These are phyloP conservation scores for Eimeria sp. DNA, from an alignment of 169 alveolate genomes.

Conservation along the genomic window DNA sequence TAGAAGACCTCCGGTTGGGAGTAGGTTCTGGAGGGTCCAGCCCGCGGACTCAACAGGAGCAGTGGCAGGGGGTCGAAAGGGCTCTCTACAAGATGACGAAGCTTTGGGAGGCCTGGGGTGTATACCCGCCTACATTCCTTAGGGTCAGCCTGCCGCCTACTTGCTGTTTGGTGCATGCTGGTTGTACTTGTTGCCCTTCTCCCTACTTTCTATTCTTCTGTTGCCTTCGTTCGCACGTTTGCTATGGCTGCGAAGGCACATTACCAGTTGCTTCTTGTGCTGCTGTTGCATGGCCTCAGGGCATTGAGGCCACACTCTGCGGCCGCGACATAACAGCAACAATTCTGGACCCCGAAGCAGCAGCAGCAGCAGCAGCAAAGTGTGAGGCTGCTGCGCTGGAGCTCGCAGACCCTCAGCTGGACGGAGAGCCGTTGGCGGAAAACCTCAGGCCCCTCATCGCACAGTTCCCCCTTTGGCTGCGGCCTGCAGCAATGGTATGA, in stretches of 20 bases:
- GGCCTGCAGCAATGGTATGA: constrained; percentile 72
- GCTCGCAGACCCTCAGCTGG: constrained; percentile 69
- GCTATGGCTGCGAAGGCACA: neutral
- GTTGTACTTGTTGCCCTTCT: neutral
- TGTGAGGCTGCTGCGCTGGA: constrained; percentile 68
- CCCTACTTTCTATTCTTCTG: neutral
- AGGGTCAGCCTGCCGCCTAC: constrained; percentile 24
- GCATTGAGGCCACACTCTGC: constrained; percentile 74
- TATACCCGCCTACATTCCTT: constrained; percentile 59
- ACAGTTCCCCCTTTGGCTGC: constrained; percentile 65
- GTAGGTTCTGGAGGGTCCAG: constrained; percentile 68
- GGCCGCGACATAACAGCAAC: constrained; percentile 79
- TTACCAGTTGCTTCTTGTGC: neutral
- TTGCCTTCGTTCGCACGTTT: neutral
- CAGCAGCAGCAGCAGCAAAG: constrained; percentile 77
- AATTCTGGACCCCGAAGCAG: constrained; percentile 68
- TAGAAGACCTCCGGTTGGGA: constrained; percentile 68
- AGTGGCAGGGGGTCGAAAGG: constrained; percentile 76
- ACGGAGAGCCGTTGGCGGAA: constrained; percentile 69
- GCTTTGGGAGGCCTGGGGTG: constrained; percentile 77
- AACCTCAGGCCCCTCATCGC: constrained; percentile 76
- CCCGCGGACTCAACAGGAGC: constrained; percentile 66
- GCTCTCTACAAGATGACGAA: constrained; percentile 73
- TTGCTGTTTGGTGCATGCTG: neutral
- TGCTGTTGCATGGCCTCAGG: constrained; percentile 4